Evolutionary conservation across 768 basidiomycete genomes (phyloP), one percentile per base, ranked within the genome.

Genomic region (Ramaria rubella): DNA sequence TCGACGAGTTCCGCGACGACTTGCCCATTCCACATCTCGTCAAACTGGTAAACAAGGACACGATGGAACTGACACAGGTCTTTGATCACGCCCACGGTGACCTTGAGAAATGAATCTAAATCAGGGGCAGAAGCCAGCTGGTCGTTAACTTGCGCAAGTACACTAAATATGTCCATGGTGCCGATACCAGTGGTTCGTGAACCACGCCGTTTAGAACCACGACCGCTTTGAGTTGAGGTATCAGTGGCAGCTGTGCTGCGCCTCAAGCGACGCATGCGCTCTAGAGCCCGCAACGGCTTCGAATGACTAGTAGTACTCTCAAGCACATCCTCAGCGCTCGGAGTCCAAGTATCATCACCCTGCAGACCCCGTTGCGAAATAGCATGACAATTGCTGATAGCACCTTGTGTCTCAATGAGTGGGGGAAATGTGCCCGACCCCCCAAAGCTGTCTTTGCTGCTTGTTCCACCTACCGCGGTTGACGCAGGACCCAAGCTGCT

Each of bases 1-100:
- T 93, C 89, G 19, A 90, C 81, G 29, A 91, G 71, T 66, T 93
- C 89, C 0, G 87, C 81, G 4, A 90, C 83, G 40, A 87, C 81
- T 67, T 86, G 78, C 19, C 87, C 87, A 64, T 89, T 88, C 81
- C 83, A 87, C n/a, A 67, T 55, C 63, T 87, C 85, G 68, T 90
- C 86, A 62, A 90, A 89, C 69, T 89, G 88, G 65, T 91, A 93
- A 8, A 89, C 75, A 68, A 93, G 71, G 30, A 89, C 86, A 21
- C 89, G 79, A 64, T 90, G 87, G 68, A 90, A 90, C 65, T 86
- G 85, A 14, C 86, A 86, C 58, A 93, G 65, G 66, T 93, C 87
- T 69, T 86, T 85, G 61, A 90, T 73, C 26, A 83, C 73, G 7
- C 87, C 87, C 3, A 86, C 87, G 1, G 82, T 79, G 46, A 90